Base-by-base conservation (phyloP, 1,284 basidiomycete species). In the Exobasidium rhododendri region DNA sequence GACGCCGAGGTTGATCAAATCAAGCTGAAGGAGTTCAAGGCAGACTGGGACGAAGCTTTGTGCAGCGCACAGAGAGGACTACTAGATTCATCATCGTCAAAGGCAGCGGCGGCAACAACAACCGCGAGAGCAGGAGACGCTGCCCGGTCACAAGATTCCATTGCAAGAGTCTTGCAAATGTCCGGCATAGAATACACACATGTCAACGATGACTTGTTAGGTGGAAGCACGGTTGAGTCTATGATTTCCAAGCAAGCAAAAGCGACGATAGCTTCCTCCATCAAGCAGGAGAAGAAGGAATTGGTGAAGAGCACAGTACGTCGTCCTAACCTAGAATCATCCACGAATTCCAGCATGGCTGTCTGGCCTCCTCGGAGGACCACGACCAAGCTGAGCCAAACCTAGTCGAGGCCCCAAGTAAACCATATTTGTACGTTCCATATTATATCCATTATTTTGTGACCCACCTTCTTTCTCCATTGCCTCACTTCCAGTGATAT, bases 1-100 rank as follows among this genome's bases (percentile, higher is more conserved):
- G 66, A 68, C 40, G 59, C 56, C 20, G 53, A 44, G 2, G 29
- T 26, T 6, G 52, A 46, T 4, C 62, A 66, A 30, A 58, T 59
- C 20, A 62, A 61, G 28, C 47, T 67, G 20, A 43, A 53, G 1
- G 61, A 70, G 43, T 59, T 60, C n/a, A 56, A 49, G 7, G 35
- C 35, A 40, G 35, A 40, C 17, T 40, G 35, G 35, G 35, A 40
- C 17, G 35, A 40, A 17, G n/a, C n/a, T n/a, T n/a, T n/a, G n/a
- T n/a, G n/a, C n/a, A n/a, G n/a, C n/a, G n/a, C n/a, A n/a, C n/a
- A n/a, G n/a, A 31, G 56, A 13, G 62, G 56, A n/a, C 29, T 26
- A 10, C 20, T 50, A 7, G 7, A 7, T 7, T 7, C 22, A 7
- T 14, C 47, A 7, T 50, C 47, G 22, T 43, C 55, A 58, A 20